Evolutionary conservation across 1,139 yeast genomes (phyloP), one percentile per base, ranked within the genome.

Genomic region (Spencermartinsiella ligniputridi): DNA sequence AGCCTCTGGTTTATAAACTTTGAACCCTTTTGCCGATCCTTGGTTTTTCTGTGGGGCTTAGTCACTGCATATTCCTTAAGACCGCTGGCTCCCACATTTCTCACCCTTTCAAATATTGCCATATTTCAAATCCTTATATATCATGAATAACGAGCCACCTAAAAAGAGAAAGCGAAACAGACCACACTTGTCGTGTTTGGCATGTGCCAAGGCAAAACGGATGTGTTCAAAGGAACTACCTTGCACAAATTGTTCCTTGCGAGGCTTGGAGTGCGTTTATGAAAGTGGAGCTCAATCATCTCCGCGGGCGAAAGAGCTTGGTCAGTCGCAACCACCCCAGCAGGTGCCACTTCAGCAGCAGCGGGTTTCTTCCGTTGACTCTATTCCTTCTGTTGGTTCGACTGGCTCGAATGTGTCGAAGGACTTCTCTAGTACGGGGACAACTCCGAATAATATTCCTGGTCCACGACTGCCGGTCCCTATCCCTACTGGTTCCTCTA

Each of bases 191-290:
- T 50, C 55, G n/a, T 52, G 56, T 24, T 35, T 51, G 37, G 45
- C 51, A n/a, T 52, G 56, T 37, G 52, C 52, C 1, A 42, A 40
- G 35, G 48, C 53, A 1, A 52, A 52, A 36, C 46, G 56, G 15
- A 52, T 50, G 40, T 52, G 56, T 40, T 48, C 52, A 33, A 41
- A 48, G 33, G 44, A 48, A 22, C 33, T 33, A 4, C 56, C 56
- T 3, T 52, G 56, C 38, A 48, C 44, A 11, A 49, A 51, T 45
- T 52, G 56, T 25, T 29, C 41, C 22, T 43, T 51, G 38, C 46
- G 56, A 9, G 43, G 45, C 19, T n/a, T 52, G 2, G 47, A 37
- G 9, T 52, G 56, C 38, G 46, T 43, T 27, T 52, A 52, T 37
- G 51, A 50, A 19, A 30, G 34, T 11, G 44, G 41, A 8, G 40